Percentiles rank a stretch among this genome's conserved stretches.
Conservation (phyloP, 2,329 filamentous ascomycete genomes). For the Cordyceps militaris region DNA sequence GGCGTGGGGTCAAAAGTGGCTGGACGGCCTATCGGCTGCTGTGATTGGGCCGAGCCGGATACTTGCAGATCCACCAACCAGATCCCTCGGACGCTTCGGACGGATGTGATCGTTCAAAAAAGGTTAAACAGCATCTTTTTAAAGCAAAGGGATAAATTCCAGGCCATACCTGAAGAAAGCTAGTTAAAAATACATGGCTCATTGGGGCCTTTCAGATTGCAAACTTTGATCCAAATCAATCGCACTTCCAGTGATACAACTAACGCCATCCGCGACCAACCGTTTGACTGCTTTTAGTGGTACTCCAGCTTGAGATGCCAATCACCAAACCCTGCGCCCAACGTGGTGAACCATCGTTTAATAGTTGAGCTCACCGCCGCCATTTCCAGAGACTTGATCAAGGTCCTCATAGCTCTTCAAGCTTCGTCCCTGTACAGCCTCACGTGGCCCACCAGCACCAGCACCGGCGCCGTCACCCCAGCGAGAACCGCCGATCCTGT, state of each 20-base stretch:
- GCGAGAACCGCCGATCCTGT: slow-evolving; percentile 46
- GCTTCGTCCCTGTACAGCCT: slow-evolving; percentile 86
- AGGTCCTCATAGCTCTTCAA: slow-evolving; percentile 97
- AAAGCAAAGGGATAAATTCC: not conserved
- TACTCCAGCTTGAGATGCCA: not conserved
- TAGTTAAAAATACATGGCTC: slow-evolving; percentile 1
- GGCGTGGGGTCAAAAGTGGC: slow-evolving; percentile 10
- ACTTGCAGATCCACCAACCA: not conserved
- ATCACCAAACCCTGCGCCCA: not conserved
- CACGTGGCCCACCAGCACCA: slow-evolving; percentile 73
- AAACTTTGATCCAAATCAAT: not conserved
- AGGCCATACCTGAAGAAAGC: not conserved
- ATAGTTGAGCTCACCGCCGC: slow-evolving; percentile 84
- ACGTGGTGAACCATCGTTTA: slow-evolving; percentile 32
- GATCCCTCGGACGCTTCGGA: no score
- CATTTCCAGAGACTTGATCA: slow-evolving; percentile 71
- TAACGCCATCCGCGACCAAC: slow-evolving; percentile 3
- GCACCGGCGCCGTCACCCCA: slow-evolving; percentile 73
- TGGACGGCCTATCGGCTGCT: not conserved
- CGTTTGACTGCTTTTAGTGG: not conserved
- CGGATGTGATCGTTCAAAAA: no score
- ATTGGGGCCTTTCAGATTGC: not conserved
- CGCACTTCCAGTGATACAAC: not conserved
- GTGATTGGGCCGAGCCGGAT: not conserved
- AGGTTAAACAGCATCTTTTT: not conserved